A percentile compares a stretch with the other conserved stretches of the same genome.
Evolutionary conservation across 257 asterid genomes (phyloP).

Genomic region (Rehmannia glutinosa): DNA sequence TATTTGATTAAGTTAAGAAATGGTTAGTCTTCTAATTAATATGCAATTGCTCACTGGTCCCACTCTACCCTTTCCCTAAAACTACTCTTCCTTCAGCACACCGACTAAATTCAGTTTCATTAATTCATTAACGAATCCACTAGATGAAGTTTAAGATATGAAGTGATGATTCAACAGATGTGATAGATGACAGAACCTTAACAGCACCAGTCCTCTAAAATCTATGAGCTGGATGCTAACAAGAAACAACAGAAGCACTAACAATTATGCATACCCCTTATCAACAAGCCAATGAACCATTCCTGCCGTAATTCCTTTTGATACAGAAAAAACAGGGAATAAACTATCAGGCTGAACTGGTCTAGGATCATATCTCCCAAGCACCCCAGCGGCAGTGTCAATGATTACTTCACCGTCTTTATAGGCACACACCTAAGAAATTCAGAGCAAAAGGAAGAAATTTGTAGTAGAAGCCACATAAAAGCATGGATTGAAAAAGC

Average conservation of each 20-base stretch:
- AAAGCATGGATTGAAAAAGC: not conserved
- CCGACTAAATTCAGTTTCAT: not conserved
- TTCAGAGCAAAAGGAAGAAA: not conserved
- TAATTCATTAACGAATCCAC: not conserved
- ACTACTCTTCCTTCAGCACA: not conserved
- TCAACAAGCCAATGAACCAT: slow-evolving; percentile 94
- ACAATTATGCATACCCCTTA: slow-evolving; percentile 57
- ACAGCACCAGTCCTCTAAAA: slow-evolving; percentile 10
- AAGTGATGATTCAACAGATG: not conserved
- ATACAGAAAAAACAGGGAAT: slow-evolving; percentile 87
- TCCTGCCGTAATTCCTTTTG: slow-evolving; percentile 93
- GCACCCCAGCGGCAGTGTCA: slow-evolving; percentile 96
- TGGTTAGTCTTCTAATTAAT: not conserved
- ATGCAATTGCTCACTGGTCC: not conserved
- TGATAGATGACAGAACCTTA: not conserved
- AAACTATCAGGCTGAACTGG: slow-evolving; percentile 98
- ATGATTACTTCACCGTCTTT: slow-evolving; percentile 95
- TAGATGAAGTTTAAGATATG: not conserved
- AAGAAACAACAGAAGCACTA: slow-evolving; percentile 12
- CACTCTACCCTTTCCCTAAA: not conserved
- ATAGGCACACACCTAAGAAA: slow-evolving; percentile 86
- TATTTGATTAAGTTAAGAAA: not conserved
- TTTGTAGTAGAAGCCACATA: slow-evolving; percentile 1
- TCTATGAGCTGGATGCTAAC: slow-evolving; percentile 16
- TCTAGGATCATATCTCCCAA: slow-evolving; percentile 97